A percentile compares a stretch with the other conserved stretches of the same genome.
phyloP scores from a whole-genome alignment of 2,329 filamentous ascomycete species.

The Pseudocercospora musae region DNA sequence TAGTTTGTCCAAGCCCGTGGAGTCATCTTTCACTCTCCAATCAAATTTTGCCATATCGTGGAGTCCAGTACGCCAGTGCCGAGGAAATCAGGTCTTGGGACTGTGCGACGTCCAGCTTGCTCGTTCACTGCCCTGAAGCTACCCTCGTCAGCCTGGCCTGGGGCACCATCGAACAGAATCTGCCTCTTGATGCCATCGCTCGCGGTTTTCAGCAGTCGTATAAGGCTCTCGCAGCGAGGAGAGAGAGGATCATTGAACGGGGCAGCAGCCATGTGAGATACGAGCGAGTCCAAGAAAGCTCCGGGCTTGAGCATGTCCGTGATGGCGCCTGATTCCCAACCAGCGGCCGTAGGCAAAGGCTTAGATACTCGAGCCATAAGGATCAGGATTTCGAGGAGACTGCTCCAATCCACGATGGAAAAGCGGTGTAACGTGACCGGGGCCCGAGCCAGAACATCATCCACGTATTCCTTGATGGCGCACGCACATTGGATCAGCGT shows the following conservation, averaged over 20 bases:
- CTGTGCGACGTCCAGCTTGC: not conserved
- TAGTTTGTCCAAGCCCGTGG: not conserved
- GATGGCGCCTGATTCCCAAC: conserved; percentile 28
- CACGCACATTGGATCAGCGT: conserved; percentile 28
- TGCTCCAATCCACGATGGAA: conserved; percentile 28
- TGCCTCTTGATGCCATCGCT: conserved; percentile 24
- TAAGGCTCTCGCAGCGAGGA: conserved; percentile 19
- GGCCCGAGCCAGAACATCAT: conserved; percentile 25
- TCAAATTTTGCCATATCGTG: conserved; percentile 16
- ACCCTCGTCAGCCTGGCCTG: not conserved
- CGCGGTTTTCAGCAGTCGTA: conserved; percentile 17
- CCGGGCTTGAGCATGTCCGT: conserved; percentile 28
- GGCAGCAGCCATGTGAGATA: conserved; percentile 21
- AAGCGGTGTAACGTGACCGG: conserved; percentile 24
- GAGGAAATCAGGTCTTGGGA: conserved; percentile 6
- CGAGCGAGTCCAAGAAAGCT: conserved; percentile 19
- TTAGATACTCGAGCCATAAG: conserved; percentile 23
- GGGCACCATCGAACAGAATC: conserved; percentile 12
- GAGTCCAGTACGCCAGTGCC: conserved; percentile 19
- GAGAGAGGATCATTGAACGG: conserved; percentile 21
- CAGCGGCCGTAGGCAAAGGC: conserved; percentile 12
- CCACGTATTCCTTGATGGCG: conserved; percentile 29
- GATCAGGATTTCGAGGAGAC: conserved; percentile 25
- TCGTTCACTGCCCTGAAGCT: conserved; percentile 6
- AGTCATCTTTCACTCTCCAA: not conserved